phyloP scores from a whole-genome alignment of 345 rosid genomes.

The Luvunga scandens region DNA sequence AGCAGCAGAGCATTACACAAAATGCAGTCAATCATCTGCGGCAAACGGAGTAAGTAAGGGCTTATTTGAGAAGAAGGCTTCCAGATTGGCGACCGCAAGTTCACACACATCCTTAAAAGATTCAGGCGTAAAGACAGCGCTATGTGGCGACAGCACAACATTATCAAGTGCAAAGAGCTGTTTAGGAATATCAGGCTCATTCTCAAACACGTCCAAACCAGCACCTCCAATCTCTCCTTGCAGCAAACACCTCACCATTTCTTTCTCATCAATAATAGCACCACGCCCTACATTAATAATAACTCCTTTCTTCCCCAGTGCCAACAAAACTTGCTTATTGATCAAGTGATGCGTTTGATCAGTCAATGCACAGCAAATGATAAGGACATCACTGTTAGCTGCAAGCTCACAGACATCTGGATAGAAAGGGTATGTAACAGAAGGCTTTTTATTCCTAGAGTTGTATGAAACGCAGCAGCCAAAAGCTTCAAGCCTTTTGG shows the following conservation, averaged over 20 bases:
- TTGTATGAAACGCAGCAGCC: constrained; percentile 41
- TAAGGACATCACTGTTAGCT: constrained; percentile 31
- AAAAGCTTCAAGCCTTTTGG: constrained; percentile 40
- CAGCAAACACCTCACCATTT: constrained; percentile 40
- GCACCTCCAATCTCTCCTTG: constrained; percentile 52
- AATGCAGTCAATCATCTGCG: not conserved
- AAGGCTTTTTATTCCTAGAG: constrained; percentile 36
- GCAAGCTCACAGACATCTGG: constrained; percentile 33
- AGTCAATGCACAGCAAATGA: constrained; percentile 40
- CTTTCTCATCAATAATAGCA: constrained; percentile 47
- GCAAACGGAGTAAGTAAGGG: constrained; percentile 33
- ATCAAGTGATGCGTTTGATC: constrained; percentile 44
- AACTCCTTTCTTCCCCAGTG: constrained; percentile 45
- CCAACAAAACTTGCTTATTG: constrained; percentile 36
- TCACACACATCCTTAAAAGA: constrained; percentile 24
- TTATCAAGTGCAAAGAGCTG: constrained; percentile 43
- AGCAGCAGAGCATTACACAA: no score
- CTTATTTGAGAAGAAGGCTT: constrained; percentile 45
- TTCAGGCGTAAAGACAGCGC: constrained; percentile 43
- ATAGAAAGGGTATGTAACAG: constrained; percentile 34
- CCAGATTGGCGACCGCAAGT: constrained; percentile 38
- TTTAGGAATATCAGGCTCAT: constrained; percentile 47
- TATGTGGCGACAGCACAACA: constrained; percentile 29
- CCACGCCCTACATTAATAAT: constrained; percentile 50
- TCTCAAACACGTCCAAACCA: constrained; percentile 60